phyloP scores from a whole-genome alignment of 169 alveolate genomes.

The Eimeria necatrix region DNA sequence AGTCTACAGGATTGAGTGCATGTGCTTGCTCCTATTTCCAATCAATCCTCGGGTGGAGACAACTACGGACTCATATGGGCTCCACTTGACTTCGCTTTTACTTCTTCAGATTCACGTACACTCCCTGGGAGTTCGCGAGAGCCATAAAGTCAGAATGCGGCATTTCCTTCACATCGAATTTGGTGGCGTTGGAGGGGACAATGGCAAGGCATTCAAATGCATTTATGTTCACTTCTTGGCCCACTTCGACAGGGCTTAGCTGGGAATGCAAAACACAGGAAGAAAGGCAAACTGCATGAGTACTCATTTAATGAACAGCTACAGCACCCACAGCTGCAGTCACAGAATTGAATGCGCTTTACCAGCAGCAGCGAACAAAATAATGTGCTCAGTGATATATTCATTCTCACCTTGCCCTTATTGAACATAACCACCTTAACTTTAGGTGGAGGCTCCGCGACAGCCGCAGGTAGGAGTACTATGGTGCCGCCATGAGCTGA shows the following conservation, averaged over 20 bases:
- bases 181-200: slow-evolving; percentile 55
- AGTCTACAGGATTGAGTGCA: too few species aligned
- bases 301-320: background rate
- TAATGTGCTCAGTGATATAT: background rate
- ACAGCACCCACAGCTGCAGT: background rate
- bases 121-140: slow-evolving; percentile 54
- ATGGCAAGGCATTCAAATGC: slow-evolving; percentile 58
- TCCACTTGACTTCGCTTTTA: background rate
- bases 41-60: too few species aligned
- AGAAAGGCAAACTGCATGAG: too few species aligned
- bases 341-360: background rate
- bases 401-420: slow-evolving; percentile 57
- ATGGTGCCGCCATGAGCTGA: slow-evolving; percentile 67
- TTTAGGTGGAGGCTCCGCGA: slow-evolving; percentile 72
- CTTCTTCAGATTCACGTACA: slow-evolving; percentile 17
- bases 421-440: slow-evolving; percentile 46
- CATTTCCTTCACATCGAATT: slow-evolving; percentile 63
- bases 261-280: background rate
- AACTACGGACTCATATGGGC: too few species aligned
- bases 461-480: slow-evolving; percentile 70
- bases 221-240: background rate
- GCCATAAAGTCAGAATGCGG: slow-evolving; percentile 45
- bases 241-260: slow-evolving; percentile 40
- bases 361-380: background rate
- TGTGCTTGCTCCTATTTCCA: too few species aligned